phyloP scores from a whole-genome alignment of 140 eudicot genomes.

The Flaveria floridana region DNA sequence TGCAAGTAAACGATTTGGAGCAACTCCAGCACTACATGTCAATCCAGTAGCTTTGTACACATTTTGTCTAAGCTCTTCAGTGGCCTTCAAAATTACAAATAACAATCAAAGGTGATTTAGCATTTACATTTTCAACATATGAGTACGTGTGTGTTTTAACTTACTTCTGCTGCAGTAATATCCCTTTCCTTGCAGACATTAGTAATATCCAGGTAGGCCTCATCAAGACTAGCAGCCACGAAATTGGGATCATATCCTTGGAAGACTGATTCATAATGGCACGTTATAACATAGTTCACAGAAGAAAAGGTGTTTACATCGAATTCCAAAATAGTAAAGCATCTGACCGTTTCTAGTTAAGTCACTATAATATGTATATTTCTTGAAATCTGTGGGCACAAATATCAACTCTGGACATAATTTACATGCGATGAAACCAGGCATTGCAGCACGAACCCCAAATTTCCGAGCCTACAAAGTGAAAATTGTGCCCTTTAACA shows the following conservation, averaged over 20 bases:
- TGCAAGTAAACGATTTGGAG: slow-evolving; percentile 93
- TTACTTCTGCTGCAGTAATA: slow-evolving; percentile 69
- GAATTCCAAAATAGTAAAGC: not conserved
- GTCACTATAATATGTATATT: slow-evolving; percentile 76
- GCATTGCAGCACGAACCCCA: slow-evolving; percentile 99
- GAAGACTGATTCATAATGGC: slow-evolving; percentile 44
- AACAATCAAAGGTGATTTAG: slow-evolving; percentile 7
- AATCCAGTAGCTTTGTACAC: slow-evolving; percentile 82
- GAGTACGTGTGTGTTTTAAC: slow-evolving; percentile 22
- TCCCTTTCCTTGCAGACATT: slow-evolving; percentile 66
- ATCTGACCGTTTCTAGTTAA: slow-evolving; percentile 84
- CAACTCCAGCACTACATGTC: slow-evolving; percentile 98
- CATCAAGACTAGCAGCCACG: slow-evolving; percentile 89
- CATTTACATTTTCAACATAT: slow-evolving; percentile 3
- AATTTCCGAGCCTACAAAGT: slow-evolving; percentile 76
- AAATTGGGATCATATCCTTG: slow-evolving; percentile 81
- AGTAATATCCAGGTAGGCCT: slow-evolving; percentile 93
- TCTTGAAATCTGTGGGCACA: slow-evolving; percentile 86
- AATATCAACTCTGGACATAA: slow-evolving; percentile 87
- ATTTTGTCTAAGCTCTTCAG: slow-evolving; percentile 75
- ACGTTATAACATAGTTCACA: not conserved
- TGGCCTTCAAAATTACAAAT: slow-evolving; percentile 51
- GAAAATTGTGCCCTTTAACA: slow-evolving; percentile 11
- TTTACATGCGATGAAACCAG: slow-evolving; percentile 94
- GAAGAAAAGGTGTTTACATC: not conserved